Percentiles rank a stretch among this genome's conserved stretches.
These are phyloP conservation scores for Scedosporium aurantiacum DNA, from an alignment of 2,329 filamentous ascomycete species.

Conservation along the genomic window DNA sequence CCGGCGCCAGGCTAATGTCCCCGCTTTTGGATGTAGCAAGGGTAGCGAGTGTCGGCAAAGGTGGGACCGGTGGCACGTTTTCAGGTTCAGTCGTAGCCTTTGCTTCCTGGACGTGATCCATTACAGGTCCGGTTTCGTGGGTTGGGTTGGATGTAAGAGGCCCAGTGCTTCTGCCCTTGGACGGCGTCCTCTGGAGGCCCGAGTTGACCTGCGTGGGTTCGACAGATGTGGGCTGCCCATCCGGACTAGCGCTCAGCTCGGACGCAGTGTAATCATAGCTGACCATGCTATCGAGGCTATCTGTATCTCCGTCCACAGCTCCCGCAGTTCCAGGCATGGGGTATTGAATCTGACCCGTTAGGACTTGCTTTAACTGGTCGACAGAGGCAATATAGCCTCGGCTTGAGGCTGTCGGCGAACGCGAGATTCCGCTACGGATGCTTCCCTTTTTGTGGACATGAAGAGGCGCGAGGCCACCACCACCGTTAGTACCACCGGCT, in stretches of 20 bases:
- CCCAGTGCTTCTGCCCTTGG: constrained; percentile 3
- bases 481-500: constrained; percentile 19
- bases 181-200: constrained; percentile 5
- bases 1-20: constrained; percentile 2
- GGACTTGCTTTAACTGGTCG: constrained; percentile 51
- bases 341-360: constrained; percentile 37
- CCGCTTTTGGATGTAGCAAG: constrained; percentile 12
- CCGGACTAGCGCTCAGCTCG: constrained; percentile 50
- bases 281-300: constrained; percentile 57
- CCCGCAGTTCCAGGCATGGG: constrained; percentile 28
- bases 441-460: constrained; percentile 42
- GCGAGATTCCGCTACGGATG: constrained; percentile 39
- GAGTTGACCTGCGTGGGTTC: constrained; percentile 15
- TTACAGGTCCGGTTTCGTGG: constrained; percentile 13
- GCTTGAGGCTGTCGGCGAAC: constrained; percentile 29
- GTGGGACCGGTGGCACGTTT: constrained; percentile 44
- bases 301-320: constrained; percentile 23
- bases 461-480: constrained; percentile 20
- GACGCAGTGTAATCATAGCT: constrained; percentile 60
- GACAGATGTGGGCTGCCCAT: constrained; percentile 19
- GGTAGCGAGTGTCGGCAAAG: constrained; percentile 30
- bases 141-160: constrained; percentile 34
- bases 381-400: constrained; percentile 46
- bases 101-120: constrained; percentile 14
- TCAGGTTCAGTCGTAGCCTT: constrained; percentile 20